Conservation (phyloP, 1,284 basidiomycete species). For the Sanguinoderma infundibulare region DNA sequence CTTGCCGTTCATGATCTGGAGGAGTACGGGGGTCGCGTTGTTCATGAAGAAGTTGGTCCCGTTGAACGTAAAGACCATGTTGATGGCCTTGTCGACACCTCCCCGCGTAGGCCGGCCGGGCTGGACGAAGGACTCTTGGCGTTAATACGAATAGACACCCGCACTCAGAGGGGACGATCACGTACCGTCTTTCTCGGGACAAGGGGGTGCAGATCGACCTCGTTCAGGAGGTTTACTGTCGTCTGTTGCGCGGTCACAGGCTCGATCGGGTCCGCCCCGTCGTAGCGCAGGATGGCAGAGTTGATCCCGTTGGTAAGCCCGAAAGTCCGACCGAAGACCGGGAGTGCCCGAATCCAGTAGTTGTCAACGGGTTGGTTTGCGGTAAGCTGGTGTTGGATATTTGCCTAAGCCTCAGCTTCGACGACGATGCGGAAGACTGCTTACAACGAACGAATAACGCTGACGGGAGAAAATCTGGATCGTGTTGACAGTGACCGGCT, state of each 20-base stretch:
- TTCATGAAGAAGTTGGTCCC: constrained; percentile 30
- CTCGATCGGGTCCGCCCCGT: constrained; percentile 48
- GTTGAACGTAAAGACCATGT: constrained; percentile 24
- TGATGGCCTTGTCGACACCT: constrained; percentile 34
- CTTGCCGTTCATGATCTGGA: constrained; percentile 40
- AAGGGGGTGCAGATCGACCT: constrained; percentile 31
- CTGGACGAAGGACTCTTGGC: constrained; percentile 33
- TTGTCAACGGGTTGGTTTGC: constrained; percentile 17
- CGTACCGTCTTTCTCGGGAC: neutral
- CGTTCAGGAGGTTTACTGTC: constrained; percentile 29
- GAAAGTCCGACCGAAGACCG: constrained; percentile 33
- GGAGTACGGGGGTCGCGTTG: constrained; percentile 25
- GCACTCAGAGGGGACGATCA: no score
- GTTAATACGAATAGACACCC: neutral
- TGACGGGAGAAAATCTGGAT: constrained; percentile 41
- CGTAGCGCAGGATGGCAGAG: constrained; percentile 30
- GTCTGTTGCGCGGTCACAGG: constrained; percentile 35
- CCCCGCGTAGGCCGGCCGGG: no score
- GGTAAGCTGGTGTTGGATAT: constrained; percentile 10
- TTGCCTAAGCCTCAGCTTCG: neutral
- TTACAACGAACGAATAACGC: constrained; percentile 41
- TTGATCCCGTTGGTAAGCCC: constrained; percentile 42
- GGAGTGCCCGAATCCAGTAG: constrained; percentile 25
- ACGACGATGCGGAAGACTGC: neutral
- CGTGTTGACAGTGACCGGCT: constrained; percentile 36